Base-by-base conservation (phyloP, 805 yeast genomes). In the Ogataea saltuana region DNA sequence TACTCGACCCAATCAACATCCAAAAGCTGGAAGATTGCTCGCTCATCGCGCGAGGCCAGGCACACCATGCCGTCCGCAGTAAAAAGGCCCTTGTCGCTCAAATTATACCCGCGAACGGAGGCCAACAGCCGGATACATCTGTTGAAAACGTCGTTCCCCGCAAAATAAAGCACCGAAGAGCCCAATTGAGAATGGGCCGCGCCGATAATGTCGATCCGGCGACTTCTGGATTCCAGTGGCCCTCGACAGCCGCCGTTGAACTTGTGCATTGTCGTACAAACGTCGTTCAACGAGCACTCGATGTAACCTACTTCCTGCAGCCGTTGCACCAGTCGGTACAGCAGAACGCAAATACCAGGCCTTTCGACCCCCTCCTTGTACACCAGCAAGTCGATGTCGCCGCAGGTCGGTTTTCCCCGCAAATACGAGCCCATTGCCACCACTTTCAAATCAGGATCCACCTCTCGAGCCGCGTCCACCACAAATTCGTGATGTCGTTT, bases 61-160 rank as follows among this genome's bases (percentile, higher is more conserved):
- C 74, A 45, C 5, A 31, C 17, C 2, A 12, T 16, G 21, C 36
- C 37, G 1, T 49, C 51, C 6, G 46, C 48, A 4, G 53, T 48
- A 42, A 52, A 76, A 4, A 79, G 56, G 0, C 83, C 84, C 17
- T 63, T 58, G 19, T 70, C 69, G 46, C 60, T 78, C 41, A 79
- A 42, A 25, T 55, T 53, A 34, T 50, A 45, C 0, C 74, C 74
- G 39, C 65, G 61, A 20, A 64, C 58, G 15, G 44, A 46, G 0
- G 83, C 83, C 21, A 70, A 52, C 22, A 63, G 50, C 25, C 84
- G 60, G 23, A 76, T 52, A 23, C 63, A 54, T 40, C 81, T 66
- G 54, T 78, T 79, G 55, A 78, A 76, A 18, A 67, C 60, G 43
- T 71, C 74, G 49, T 76, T 72, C 0, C 85, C 85, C 0, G 79